phyloP scores from a whole-genome alignment of 768 basidiomycete genomes.

The Polyporus arcularius region DNA sequence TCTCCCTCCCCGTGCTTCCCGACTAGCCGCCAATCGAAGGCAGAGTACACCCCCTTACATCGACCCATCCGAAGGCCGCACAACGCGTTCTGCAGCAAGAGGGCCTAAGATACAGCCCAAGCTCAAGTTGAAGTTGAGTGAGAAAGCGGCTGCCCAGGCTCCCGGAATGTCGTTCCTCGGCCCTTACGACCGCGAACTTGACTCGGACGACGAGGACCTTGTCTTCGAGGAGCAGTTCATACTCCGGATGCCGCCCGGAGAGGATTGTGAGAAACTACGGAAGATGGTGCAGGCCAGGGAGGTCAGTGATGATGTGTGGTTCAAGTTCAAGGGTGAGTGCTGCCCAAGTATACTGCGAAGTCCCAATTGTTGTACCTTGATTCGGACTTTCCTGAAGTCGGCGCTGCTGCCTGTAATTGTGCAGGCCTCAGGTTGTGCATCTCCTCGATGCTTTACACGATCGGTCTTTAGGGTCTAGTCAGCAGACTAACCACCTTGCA shows the following conservation, averaged over 20 bases:
- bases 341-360: not conserved
- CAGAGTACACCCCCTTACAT: conserved; percentile 23
- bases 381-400: not conserved
- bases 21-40: conserved; percentile 10
- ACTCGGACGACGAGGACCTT: conserved; percentile 93
- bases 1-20: conserved; percentile 21
- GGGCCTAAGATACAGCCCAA: conserved; percentile 52
- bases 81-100: conserved; percentile 26
- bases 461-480: no score
- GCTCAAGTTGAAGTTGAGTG: conserved; percentile 85
- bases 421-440: no score
- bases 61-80: conserved; percentile 25
- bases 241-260: conserved; percentile 82
- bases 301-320: conserved; percentile 82
- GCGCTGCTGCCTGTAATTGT: no score
- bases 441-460: no score
- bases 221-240: conserved; percentile 98
- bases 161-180: conserved; percentile 90
- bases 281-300: conserved; percentile 84
- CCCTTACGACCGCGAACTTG: conserved; percentile 89
- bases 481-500: not conserved
- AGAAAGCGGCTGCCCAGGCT: conserved; percentile 76
- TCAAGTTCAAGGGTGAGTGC: conserved; percentile 92
- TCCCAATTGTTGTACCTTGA: not conserved
- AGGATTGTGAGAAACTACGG: conserved; percentile 75